These are phyloP conservation scores for Amaranthus palmeri DNA, from an alignment of 148 eudicot genomes.

Conservation along the genomic window DNA sequence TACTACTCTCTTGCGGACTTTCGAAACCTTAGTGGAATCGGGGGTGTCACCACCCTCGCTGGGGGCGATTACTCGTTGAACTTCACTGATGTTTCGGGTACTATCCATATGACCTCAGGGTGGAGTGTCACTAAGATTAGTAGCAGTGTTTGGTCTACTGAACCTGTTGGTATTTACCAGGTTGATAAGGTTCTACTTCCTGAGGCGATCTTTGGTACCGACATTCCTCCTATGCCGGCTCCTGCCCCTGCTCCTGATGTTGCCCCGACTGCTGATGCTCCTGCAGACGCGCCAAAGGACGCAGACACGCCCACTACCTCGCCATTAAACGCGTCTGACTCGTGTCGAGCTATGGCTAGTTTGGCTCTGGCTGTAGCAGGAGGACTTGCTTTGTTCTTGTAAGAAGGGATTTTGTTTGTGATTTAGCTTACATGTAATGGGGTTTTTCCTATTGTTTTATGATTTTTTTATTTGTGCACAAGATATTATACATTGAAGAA, in stretches of 20 bases:
- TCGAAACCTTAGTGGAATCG: constrained; percentile 44
- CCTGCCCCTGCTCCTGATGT: constrained; percentile 72
- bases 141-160: constrained; percentile 65
- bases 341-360: constrained; percentile 28
- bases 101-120: constrained; percentile 45
- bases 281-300: constrained; percentile 22
- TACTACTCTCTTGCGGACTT: constrained; percentile 77
- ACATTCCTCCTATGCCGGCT: constrained; percentile 79
- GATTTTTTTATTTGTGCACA: constrained; percentile 16
- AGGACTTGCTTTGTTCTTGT: constrained; percentile 35
- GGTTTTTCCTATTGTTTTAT: constrained; percentile 26
- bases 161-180: constrained; percentile 69
- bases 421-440: constrained; percentile 24
- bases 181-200: constrained; percentile 80
- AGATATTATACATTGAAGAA: constrained; percentile 15
- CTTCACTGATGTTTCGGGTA: constrained; percentile 62
- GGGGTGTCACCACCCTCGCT: constrained; percentile 59
- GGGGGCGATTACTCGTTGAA: constrained; percentile 61
- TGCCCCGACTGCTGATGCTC: constrained; percentile 51
- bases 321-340: constrained; percentile 31
- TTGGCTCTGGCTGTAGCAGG: constrained; percentile 39
- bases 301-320: constrained; percentile 28
- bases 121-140: constrained; percentile 70
- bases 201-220: constrained; percentile 76
- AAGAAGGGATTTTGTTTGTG: constrained; percentile 17